A percentile compares a stretch with the other conserved stretches of the same genome.
Conservation (phyloP, 768 basidiomycete species). For the Trametes cubensis region DNA sequence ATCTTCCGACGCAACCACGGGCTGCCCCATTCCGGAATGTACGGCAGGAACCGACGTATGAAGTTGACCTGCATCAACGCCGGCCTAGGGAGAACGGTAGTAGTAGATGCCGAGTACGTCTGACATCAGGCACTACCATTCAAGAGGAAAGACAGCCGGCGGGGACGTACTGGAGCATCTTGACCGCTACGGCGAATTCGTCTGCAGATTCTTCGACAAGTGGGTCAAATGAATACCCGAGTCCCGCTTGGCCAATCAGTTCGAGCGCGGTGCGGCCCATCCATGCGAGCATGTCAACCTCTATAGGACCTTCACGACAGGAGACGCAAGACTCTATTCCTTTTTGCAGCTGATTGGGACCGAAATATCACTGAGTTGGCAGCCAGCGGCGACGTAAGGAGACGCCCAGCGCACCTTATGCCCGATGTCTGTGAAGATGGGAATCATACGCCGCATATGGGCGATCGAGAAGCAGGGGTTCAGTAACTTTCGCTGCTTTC, state of each 20-base stretch:
- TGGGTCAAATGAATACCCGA: constrained; percentile 32
- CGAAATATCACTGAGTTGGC: background rate
- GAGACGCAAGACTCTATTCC: constrained; percentile 16
- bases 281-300: constrained; percentile 27
- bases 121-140: too few relatives aligned
- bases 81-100: background rate
- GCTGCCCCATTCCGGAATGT: background rate
- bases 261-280: constrained; percentile 31
- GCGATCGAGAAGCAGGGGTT: constrained; percentile 21
- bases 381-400: too few relatives aligned
- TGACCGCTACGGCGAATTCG: constrained; percentile 31
- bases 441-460: constrained; percentile 17
- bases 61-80: background rate
- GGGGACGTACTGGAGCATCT: constrained; percentile 20
- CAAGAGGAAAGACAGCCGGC: background rate
- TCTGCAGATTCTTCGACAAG: constrained; percentile 18
- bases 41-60: constrained; percentile 6
- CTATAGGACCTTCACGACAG: background rate
- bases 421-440: constrained; percentile 18
- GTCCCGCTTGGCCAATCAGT: constrained; percentile 26
- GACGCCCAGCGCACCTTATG: background rate
- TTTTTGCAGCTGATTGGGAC: constrained; percentile 18
- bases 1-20: background rate
- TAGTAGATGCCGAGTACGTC: too few relatives aligned
- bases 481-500: constrained; percentile 29